phyloP scores from a whole-genome alignment of 768 basidiomycete species.

The Naganishia vaughanmartiniae region DNA sequence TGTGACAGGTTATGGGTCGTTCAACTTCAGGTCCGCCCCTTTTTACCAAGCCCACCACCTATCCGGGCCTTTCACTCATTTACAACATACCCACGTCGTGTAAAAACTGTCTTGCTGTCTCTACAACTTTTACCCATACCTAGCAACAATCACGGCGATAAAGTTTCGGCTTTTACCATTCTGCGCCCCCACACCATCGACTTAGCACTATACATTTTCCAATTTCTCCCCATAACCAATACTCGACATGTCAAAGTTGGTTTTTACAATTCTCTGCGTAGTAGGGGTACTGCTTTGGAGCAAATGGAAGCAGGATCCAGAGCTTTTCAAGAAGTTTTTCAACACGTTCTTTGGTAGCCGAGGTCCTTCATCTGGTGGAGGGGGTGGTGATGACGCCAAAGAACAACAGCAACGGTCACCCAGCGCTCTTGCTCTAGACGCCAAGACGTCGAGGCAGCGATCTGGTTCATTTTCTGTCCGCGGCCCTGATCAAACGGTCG shows the following conservation, averaged over 20 bases:
- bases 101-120: neutral
- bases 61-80: neutral
- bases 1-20: too few species aligned
- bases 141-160: neutral
- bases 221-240: neutral
- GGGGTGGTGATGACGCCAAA: too few species aligned
- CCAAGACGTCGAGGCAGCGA: too few species aligned
- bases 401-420: too few species aligned
- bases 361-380: neutral
- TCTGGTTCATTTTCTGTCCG: too few species aligned
- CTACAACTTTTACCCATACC: neutral
- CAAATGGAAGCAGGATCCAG: neutral
- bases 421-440: too few species aligned
- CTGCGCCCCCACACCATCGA: neutral
- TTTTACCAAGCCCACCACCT: neutral
- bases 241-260: neutral
- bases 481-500: too few species aligned
- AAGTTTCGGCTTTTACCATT: neutral
- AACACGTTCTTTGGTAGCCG: neutral
- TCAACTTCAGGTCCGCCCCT: neutral
- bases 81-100: neutral
- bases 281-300: neutral
- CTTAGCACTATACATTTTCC: neutral
- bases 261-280: neutral
- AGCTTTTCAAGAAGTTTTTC: neutral